Percentiles rank a stretch among this genome's conserved stretches.
Evolutionary conservation across 1,139 yeast genomes (phyloP).

Genomic region (Kodamaea ohmeri): DNA sequence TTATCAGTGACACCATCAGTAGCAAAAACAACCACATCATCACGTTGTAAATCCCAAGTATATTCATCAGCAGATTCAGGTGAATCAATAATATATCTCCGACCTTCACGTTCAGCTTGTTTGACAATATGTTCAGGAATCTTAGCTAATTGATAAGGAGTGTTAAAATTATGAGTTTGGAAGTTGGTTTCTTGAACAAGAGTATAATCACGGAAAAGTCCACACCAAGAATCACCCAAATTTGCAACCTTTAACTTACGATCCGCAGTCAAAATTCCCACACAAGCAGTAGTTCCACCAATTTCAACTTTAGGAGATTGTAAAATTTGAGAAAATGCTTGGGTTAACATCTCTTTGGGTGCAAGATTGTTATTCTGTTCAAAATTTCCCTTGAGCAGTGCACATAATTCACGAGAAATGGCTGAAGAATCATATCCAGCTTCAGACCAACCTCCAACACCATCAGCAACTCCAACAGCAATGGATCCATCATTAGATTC

Average conservation of each 20-base stretch:
- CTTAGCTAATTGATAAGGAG: slow-evolving; percentile 87
- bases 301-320: slow-evolving; percentile 65
- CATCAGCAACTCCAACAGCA: slow-evolving; percentile 91
- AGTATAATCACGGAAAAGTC: slow-evolving; percentile 67
- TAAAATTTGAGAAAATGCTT: slow-evolving; percentile 55
- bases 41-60: slow-evolving; percentile 51
- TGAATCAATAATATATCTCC: slow-evolving; percentile 57
- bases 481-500: slow-evolving; percentile 44
- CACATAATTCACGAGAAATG: slow-evolving; percentile 67
- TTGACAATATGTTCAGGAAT: slow-evolving; percentile 63
- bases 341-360: slow-evolving; percentile 52
- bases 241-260: slow-evolving; percentile 64
- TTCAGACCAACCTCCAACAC: slow-evolving; percentile 97
- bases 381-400: slow-evolving; percentile 31
- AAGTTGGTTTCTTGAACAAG: slow-evolving; percentile 67
- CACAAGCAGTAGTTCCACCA: slow-evolving; percentile 95
- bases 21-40: slow-evolving; percentile 79
- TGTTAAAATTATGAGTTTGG: slow-evolving; percentile 86
- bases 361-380: slow-evolving; percentile 17
- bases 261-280: slow-evolving; percentile 64
- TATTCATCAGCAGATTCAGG: slow-evolving; percentile 54
- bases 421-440: slow-evolving; percentile 88
- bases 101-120: slow-evolving; percentile 55
- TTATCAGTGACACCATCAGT: slow-evolving; percentile 96
- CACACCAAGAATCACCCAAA: slow-evolving; percentile 94